Evolutionary conservation across 2,329 filamentous ascomycete species (phyloP), one percentile per base, ranked within the genome.

Genomic region (Diplodia mutila): DNA sequence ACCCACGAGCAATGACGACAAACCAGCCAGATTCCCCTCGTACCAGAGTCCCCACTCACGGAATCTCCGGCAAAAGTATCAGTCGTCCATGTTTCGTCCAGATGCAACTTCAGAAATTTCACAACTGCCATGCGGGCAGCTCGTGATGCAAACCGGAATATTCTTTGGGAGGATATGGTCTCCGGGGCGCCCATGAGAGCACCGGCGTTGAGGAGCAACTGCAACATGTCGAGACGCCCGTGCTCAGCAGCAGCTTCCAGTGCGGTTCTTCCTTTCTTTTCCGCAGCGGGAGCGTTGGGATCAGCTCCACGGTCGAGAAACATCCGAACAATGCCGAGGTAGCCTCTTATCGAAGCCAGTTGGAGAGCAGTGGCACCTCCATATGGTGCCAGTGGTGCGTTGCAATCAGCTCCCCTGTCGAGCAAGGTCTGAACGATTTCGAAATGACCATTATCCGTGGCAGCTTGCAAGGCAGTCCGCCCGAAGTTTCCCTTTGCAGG

Each of bases 191-290:
- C 39, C 4, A 42, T 1, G 16, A 6, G 0, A 7, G 39, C 39
- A 42, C 39, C 39, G 1, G 39, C 16, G 7, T 42, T 2, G 6
- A 42, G 39, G 2, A 77, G 72, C 49, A 76, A 63, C 34, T 75
- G 70, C 14, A 76, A 48, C 70, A 73, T 73, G 55, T 77, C 75
- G n/a, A 77, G 70, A 11, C 73, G 71, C 23, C 75, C 75, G n/a
- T 72, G 52, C 57, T 76, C 73, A 32, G 75, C 73, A 9, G 75
- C 74, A 11, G 71, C 75, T 65, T 74, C 70, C 7, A 77, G 61
- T 3, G 75, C 73, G 1, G 75, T 75, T 27, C 72, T 63, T 37
- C 75, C 75, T 4, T 73, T 64, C 0, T 51, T 9, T 18, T 21
- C 25, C 21, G 73, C 71, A 4, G 68, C 48, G 1, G 59, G 37